Conservation (phyloP, 2,329 filamentous ascomycete genomes). For the Tolypocladium guangdongense region DNA sequence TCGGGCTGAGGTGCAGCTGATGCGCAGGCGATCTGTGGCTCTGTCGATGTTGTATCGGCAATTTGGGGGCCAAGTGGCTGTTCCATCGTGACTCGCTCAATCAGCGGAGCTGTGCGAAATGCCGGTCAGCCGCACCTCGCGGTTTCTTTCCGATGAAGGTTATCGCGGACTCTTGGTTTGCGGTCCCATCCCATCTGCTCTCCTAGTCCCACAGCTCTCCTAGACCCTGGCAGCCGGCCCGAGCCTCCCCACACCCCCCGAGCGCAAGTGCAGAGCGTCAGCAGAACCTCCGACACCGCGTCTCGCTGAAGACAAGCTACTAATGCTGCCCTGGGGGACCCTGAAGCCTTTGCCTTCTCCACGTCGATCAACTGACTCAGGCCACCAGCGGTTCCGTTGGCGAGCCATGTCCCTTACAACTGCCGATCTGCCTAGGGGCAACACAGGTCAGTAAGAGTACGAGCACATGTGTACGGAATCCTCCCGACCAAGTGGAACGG, state of each 20-base stretch:
- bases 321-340: neutral
- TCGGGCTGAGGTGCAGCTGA: neutral
- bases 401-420: neutral
- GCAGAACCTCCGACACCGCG: neutral
- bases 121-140: neutral
- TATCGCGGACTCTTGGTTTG: neutral
- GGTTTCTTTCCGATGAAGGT: neutral
- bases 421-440: neutral
- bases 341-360: neutral
- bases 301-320: neutral
- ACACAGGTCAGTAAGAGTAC: neutral
- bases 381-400: neutral
- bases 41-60: neutral
- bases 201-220: neutral
- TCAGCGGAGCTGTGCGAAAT: neutral
- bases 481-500: neutral
- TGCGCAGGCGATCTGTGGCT: neutral
- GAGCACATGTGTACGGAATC: neutral
- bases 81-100: neutral
- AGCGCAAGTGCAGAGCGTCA: neutral
- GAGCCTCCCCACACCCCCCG: neutral
- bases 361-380: neutral
- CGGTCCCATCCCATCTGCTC: neutral
- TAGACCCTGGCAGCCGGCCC: neutral
- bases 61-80: neutral